A percentile compares a stretch with the other conserved stretches of the same genome.
phyloP scores from a whole-genome alignment of 306 rosid species.

The Acacia acuminata region DNA sequence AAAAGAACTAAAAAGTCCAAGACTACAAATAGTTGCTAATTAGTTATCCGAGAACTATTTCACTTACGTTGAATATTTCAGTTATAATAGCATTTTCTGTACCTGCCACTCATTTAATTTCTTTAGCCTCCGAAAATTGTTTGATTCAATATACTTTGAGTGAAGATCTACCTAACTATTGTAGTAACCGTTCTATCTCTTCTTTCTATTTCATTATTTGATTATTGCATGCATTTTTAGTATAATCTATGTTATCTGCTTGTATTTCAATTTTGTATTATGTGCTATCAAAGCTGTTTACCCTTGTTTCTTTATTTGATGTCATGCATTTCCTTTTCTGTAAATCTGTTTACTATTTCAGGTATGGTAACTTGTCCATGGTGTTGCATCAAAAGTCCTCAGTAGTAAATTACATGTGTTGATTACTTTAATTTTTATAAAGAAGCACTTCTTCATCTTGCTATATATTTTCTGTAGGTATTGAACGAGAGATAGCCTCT shows the following conservation, averaged over 20 bases:
- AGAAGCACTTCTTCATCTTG: neutral
- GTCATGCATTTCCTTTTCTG: neutral
- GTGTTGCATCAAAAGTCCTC: neutral
- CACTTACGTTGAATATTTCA: neutral
- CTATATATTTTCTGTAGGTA: constrained; percentile 48
- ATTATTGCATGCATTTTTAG: neutral
- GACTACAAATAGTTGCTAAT: neutral
- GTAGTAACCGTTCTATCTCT: neutral
- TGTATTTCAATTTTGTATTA: too few relatives aligned
- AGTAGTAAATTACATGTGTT: neutral
- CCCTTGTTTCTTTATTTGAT: neutral
- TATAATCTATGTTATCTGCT: neutral
- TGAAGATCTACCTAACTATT: neutral
- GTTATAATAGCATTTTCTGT: neutral
- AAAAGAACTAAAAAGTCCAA: neutral
- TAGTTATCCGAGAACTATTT: neutral
- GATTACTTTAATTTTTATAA: constrained; percentile 14
- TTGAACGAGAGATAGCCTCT: constrained; percentile 87
- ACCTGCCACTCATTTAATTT: neutral
- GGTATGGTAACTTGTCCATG: neutral
- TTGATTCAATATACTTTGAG: neutral
- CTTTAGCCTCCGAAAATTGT: neutral
- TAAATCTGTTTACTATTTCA: neutral
- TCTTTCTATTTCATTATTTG: too few relatives aligned
- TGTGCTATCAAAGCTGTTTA: neutral